Percentiles rank a stretch among this genome's conserved stretches.
phyloP scores from a whole-genome alignment of 495 filamentous ascomycete genomes.

The Aspergillus cavernicola region DNA sequence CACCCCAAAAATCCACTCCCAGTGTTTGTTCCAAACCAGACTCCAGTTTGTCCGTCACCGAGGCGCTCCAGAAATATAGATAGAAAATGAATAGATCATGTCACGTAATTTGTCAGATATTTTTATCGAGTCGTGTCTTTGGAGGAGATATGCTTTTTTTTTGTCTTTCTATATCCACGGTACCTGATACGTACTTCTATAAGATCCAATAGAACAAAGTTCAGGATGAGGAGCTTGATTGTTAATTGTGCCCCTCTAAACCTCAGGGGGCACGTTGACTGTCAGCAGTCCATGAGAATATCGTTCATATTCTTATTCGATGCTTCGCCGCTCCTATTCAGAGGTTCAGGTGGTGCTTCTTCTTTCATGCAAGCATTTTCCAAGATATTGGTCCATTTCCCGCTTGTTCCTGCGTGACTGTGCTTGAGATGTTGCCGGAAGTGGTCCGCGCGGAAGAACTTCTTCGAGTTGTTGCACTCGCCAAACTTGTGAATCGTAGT shows the following conservation, averaged over 20 bases:
- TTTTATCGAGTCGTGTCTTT: neutral
- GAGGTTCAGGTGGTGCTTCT: slow-evolving; percentile 54
- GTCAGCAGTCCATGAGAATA: slow-evolving; percentile 30
- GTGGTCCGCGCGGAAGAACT: slow-evolving; percentile 96
- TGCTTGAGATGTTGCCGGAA: slow-evolving; percentile 98
- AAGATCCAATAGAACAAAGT: neutral
- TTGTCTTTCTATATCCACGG: slow-evolving; percentile 4
- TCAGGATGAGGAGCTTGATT: neutral
- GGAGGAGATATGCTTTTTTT: neutral
- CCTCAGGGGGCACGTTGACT: slow-evolving; percentile 3
- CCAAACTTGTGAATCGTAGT: slow-evolving; percentile 92
- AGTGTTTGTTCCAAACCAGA: neutral
- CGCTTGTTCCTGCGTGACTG: slow-evolving; percentile 92
- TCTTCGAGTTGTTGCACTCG: slow-evolving; percentile 97
- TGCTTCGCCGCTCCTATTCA: slow-evolving; percentile 18
- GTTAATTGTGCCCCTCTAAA: neutral
- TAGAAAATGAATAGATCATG: slow-evolving; percentile 10
- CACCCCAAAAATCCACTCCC: neutral
- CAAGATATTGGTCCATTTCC: slow-evolving; percentile 98
- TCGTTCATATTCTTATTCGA: slow-evolving; percentile 37
- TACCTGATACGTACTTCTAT: slow-evolving; percentile 1
- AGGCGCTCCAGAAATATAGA: neutral
- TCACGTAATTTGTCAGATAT: slow-evolving; percentile 10
- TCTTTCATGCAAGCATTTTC: slow-evolving; percentile 98
- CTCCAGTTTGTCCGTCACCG: slow-evolving; percentile 9